phyloP scores from a whole-genome alignment of 192 early-diverging fungal genomes.

The Backusella westeae region DNA sequence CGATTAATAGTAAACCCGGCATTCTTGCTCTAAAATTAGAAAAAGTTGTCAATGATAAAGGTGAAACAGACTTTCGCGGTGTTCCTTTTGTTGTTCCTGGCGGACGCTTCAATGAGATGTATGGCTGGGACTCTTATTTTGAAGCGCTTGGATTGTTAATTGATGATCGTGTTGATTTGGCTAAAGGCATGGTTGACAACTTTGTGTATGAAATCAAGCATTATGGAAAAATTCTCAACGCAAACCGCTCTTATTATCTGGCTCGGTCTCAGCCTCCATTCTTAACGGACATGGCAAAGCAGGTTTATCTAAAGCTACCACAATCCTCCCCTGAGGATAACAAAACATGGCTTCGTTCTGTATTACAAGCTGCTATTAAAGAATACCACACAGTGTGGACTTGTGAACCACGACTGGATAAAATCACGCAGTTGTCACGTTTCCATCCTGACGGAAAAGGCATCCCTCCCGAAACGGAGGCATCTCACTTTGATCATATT shows the following conservation, averaged over 20 bases:
- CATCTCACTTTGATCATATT: slow-evolving; percentile 84
- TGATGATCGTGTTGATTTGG: slow-evolving; percentile 86
- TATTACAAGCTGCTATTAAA: slow-evolving; percentile 76
- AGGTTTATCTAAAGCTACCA: slow-evolving; percentile 66
- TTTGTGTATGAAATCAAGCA: slow-evolving; percentile 51
- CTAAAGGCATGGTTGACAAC: slow-evolving; percentile 95
- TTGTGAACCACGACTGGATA: slow-evolving; percentile 74
- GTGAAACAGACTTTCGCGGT: slow-evolving; percentile 45
- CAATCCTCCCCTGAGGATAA: slow-evolving; percentile 50
- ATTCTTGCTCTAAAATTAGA: slow-evolving; percentile 82
- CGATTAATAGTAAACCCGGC: slow-evolving; percentile 85
- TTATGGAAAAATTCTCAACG: slow-evolving; percentile 96
- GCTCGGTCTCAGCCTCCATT: slow-evolving; percentile 97
- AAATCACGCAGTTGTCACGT: slow-evolving; percentile 71
- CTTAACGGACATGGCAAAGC: slow-evolving; percentile 92
- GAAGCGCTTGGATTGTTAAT: slow-evolving; percentile 80
- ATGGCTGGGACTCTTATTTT: no score
- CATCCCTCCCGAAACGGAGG: slow-evolving; percentile 31
- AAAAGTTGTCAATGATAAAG: slow-evolving; percentile 43
- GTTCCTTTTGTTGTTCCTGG: slow-evolving; percentile 96
- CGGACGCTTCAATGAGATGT: slow-evolving; percentile 68
- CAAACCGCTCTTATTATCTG: slow-evolving; percentile 96
- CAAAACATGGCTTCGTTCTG: slow-evolving; percentile 65
- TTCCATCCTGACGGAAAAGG: slow-evolving; percentile 88
- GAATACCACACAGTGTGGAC: slow-evolving; percentile 95